A percentile compares a stretch with the other conserved stretches of the same genome.
Evolutionary conservation across 2,329 filamentous ascomycete genomes (phyloP).

Genomic region (Ramularia collo-cygni): DNA sequence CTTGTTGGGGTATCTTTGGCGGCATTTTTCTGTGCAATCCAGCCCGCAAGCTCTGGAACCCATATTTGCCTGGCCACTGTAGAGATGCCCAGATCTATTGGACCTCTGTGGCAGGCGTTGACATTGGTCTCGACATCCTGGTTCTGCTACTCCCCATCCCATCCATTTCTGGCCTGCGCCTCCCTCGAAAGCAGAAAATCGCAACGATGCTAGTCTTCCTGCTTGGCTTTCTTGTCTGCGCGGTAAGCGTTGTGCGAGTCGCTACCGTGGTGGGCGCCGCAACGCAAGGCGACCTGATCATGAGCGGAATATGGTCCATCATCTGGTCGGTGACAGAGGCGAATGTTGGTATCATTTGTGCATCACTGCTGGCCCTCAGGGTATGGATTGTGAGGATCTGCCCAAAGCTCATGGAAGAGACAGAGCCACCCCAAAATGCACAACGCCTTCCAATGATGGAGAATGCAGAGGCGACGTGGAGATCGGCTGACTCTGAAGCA

Average conservation of each 20-base stretch:
- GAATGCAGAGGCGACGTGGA: slow-evolving; percentile 3
- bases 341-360: slow-evolving; percentile 40
- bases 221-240: slow-evolving; percentile 34
- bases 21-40: slow-evolving; percentile 39
- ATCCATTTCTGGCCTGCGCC: slow-evolving; percentile 33
- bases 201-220: slow-evolving; percentile 38
- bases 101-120: slow-evolving; percentile 39
- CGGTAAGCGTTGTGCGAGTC: slow-evolving; percentile 21
- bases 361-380: slow-evolving; percentile 39
- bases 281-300: slow-evolving; percentile 18
- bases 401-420: slow-evolving; percentile 27
- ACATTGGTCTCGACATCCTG: slow-evolving; percentile 39
- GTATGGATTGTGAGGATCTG: slow-evolving; percentile 33
- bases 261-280: slow-evolving; percentile 18
- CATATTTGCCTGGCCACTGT: slow-evolving; percentile 29
- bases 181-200: slow-evolving; percentile 38
- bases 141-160: slow-evolving; percentile 42
- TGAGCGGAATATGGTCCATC: slow-evolving; percentile 34
- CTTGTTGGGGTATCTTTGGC: slow-evolving; percentile 30
- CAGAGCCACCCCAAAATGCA: slow-evolving; percentile 12
- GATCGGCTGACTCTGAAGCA: slow-evolving; percentile 2
- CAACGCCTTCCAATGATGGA: slow-evolving; percentile 12
- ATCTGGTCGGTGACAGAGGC: slow-evolving; percentile 38
- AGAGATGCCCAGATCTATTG: slow-evolving; percentile 35
- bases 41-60: slow-evolving; percentile 37